These are phyloP conservation scores for Sporisorium sorghi DNA, from an alignment of 1,284 basidiomycete species.

Conservation along the genomic window DNA sequence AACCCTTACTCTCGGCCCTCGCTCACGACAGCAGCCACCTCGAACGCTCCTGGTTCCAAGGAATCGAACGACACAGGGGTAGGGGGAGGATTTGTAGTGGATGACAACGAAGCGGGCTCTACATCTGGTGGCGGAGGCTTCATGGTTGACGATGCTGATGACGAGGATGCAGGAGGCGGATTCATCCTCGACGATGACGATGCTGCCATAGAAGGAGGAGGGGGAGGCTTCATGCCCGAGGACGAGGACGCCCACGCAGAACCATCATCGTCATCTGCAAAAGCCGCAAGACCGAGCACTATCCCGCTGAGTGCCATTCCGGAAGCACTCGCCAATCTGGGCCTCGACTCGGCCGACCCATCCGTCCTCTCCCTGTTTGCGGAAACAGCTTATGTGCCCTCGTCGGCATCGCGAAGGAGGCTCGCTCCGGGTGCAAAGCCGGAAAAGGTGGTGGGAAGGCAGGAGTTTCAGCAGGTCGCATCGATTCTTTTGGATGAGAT, in stretches of 20 bases:
- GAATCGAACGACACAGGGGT: constrained; percentile 2
- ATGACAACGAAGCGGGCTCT: constrained; percentile 2
- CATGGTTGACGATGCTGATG: constrained; percentile 22
- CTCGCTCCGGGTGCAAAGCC: constrained; percentile 13
- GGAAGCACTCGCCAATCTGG: constrained; percentile 53
- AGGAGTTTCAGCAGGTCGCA: constrained; percentile 53
- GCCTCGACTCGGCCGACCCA: constrained; percentile 37
- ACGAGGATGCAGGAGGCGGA: constrained; percentile 9
- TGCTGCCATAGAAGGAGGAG: neutral
- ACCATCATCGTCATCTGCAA: constrained; percentile 2
- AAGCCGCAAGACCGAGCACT: constrained; percentile 14
- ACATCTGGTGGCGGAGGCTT: constrained; percentile 39
- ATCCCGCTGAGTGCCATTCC: constrained; percentile 52
- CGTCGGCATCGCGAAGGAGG: constrained; percentile 23
- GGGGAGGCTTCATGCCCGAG: constrained; percentile 20
- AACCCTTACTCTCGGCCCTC: constrained; percentile 41
- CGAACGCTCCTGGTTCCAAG: neutral
- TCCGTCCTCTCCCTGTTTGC: constrained; percentile 48
- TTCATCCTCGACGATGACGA: constrained; percentile 27
- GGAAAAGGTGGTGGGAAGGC: constrained; percentile 51
- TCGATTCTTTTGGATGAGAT: constrained; percentile 34
- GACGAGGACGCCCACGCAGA: constrained; percentile 14
- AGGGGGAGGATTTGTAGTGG: constrained; percentile 43
- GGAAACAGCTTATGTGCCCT: constrained; percentile 39
- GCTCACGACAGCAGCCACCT: constrained; percentile 1